Evolutionary conservation across 306 rosid species (phyloP), one percentile per base, ranked within the genome.

Genomic region (Neltuma alba): DNA sequence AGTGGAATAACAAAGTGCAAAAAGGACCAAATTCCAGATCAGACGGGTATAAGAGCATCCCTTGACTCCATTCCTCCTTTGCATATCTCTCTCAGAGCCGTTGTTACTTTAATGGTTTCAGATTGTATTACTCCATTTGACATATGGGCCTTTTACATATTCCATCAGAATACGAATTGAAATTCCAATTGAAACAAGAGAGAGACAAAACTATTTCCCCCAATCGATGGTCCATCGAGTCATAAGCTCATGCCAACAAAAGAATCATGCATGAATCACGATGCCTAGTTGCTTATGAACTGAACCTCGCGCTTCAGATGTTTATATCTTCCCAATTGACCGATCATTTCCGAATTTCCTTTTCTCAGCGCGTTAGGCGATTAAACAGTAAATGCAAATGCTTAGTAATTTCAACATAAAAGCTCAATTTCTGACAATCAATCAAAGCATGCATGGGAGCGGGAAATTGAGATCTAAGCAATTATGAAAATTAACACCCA

Each of bases 391-490:
- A 16, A 61, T 10, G 44, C 45, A 72, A 41, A 65, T 33, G 79
- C 33, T 36, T 5, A 41, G 66, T 7, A 55, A 72, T 47, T 41
- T 16, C n/a, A 79, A 76, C 54, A 25, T 72, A 38, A 20, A 72
- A 4, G 42, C 67, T 27, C 70, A 6, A 67, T 58, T 48, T 72
- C 16, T 3, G 44, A 15, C 63, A 7, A 69, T 54, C 13, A 40
- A 87, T 28, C 69, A 78, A 57, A 54, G 5, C 75, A 80, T 55
- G 87, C 89, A 94, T 58, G 89, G 76, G 74, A 68, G 31, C 36
- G 55, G 21, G 34, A 30, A 72, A 78, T 76, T 31, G 79, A 44
- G 90, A 94, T 91, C 94, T 85, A 57, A 75, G n/a, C 65, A 62
- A 80, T 8, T 9, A 13, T 14, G 21, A 73, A 41, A 79, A 55